These are phyloP conservation scores for Mycosphaerella arachidis DNA, from an alignment of 2,329 filamentous ascomycete genomes.

Conservation along the genomic window DNA sequence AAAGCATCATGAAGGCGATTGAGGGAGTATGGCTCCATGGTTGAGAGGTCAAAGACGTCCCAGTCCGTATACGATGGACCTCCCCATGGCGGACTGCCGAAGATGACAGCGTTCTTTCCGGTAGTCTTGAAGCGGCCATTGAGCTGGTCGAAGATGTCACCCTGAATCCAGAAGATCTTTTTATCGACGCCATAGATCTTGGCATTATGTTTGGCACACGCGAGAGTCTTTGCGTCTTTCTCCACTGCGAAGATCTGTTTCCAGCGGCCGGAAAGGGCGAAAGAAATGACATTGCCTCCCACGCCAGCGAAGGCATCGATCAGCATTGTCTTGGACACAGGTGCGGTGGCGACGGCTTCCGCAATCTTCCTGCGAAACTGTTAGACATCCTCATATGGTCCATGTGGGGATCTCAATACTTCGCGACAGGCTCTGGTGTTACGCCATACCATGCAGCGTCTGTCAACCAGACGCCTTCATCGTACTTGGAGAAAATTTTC, in stretches of 20 bases:
- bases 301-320: slow-evolving; percentile 89
- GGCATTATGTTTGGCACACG: slow-evolving; percentile 90
- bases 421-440: slow-evolving; percentile 86
- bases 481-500: slow-evolving; percentile 80
- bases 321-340: slow-evolving; percentile 58
- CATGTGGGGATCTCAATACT: slow-evolving; percentile 46
- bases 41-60: slow-evolving; percentile 73
- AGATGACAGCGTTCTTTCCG: slow-evolving; percentile 55
- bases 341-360: slow-evolving; percentile 58
- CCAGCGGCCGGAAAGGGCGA: slow-evolving; percentile 76
- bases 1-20: slow-evolving; percentile 60
- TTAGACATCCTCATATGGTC: not conserved
- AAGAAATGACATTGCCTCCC: slow-evolving; percentile 92
- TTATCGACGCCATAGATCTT: slow-evolving; percentile 73
- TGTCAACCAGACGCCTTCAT: slow-evolving; percentile 84
- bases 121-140: slow-evolving; percentile 47
- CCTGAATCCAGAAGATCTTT: slow-evolving; percentile 79
- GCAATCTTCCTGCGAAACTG: slow-evolving; percentile 63
- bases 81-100: slow-evolving; percentile 71
- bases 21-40: slow-evolving; percentile 84
- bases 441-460: slow-evolving; percentile 96
- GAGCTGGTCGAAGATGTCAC: slow-evolving; percentile 77
- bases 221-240: slow-evolving; percentile 71
- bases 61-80: slow-evolving; percentile 63
- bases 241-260: slow-evolving; percentile 83